Evolutionary conservation across 2,329 filamentous ascomycete genomes (phyloP).

Genomic region (Curvularia sp.): DNA sequence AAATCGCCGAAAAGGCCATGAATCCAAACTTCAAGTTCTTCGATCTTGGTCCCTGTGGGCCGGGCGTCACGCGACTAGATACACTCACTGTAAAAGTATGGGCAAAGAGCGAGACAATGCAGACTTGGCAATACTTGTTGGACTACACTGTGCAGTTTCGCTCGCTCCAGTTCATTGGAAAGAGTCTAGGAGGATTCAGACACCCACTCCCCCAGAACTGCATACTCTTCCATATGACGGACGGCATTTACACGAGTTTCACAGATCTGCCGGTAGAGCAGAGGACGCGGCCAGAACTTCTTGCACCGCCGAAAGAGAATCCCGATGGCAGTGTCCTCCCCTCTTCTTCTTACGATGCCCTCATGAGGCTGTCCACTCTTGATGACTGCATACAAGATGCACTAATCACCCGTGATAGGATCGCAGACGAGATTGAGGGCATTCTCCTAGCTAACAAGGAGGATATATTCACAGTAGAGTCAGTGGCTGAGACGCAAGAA

Average conservation of each 20-base stretch:
- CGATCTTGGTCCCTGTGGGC: constrained; percentile 70
- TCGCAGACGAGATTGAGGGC: constrained; percentile 78
- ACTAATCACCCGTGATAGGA: constrained; percentile 73
- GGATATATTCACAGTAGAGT: constrained; percentile 45
- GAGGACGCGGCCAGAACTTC: constrained; percentile 36
- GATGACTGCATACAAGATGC: constrained; percentile 93
- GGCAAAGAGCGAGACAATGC: constrained; percentile 65
- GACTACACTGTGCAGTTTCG: constrained; percentile 75
- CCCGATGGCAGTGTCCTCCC: constrained; percentile 60
- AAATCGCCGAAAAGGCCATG: constrained; percentile 78
- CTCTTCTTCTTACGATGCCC: constrained; percentile 82
- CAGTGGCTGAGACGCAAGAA: constrained; percentile 55
- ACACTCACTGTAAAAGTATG: constrained; percentile 75
- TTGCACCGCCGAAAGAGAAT: constrained; percentile 45
- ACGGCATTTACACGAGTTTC: constrained; percentile 82
- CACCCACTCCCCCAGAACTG: constrained; percentile 81
- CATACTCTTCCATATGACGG: constrained; percentile 81
- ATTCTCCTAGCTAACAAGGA: constrained; percentile 51
- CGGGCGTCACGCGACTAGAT: constrained; percentile 70
- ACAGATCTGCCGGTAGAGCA: constrained; percentile 66
- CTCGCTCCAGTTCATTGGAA: constrained; percentile 79
- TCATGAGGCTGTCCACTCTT: constrained; percentile 87
- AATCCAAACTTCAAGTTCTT: constrained; percentile 92
- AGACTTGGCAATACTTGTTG: constrained; percentile 69
- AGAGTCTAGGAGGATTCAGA: constrained; percentile 64